These are phyloP conservation scores for Populus tomentosa DNA, from an alignment of 441 rosid species.

Conservation along the genomic window DNA sequence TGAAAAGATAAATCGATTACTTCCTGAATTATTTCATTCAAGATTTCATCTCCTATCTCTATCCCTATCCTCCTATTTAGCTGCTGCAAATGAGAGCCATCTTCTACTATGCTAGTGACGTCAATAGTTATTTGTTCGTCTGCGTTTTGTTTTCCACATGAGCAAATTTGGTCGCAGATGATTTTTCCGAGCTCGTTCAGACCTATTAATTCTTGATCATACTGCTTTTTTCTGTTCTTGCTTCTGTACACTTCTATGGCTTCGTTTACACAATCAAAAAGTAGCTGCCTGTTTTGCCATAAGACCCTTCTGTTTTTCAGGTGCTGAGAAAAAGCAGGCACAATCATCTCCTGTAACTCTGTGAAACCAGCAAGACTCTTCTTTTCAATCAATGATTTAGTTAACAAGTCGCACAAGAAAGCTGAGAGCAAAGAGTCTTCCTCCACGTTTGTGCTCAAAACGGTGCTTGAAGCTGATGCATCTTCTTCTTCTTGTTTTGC, in stretches of 20 bases:
- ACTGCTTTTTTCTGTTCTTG: background rate
- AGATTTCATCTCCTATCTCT: conserved; percentile 29
- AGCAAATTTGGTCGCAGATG: conserved; percentile 8
- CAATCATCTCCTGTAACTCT: conserved; percentile 10
- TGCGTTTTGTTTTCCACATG: conserved; percentile 17
- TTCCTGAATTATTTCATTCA: conserved; percentile 24
- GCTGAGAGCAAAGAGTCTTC: conserved; percentile 15
- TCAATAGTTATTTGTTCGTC: conserved; percentile 7
- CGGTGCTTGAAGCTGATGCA: conserved; percentile 14
- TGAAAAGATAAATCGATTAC: conserved; percentile 6
- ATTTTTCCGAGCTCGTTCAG: conserved; percentile 19
- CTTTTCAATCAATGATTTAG: conserved; percentile 15
- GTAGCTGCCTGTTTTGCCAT: conserved; percentile 17
- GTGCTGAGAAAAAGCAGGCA: conserved; percentile 7
- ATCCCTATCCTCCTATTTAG: conserved; percentile 17
- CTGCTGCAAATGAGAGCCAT: conserved; percentile 16
- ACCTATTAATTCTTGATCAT: conserved; percentile 12
- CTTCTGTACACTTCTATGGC: background rate
- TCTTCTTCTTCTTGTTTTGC: background rate
- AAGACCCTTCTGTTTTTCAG: conserved; percentile 13
- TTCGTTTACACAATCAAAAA: conserved; percentile 7
- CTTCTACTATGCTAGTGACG: conserved; percentile 14
- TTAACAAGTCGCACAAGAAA: conserved; percentile 13
- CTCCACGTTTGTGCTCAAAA: background rate
- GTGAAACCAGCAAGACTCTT: conserved; percentile 10